Percentiles rank a stretch among this genome's conserved stretches.
Conservation (phyloP, 768 basidiomycete species). For the Calocybe indica region DNA sequence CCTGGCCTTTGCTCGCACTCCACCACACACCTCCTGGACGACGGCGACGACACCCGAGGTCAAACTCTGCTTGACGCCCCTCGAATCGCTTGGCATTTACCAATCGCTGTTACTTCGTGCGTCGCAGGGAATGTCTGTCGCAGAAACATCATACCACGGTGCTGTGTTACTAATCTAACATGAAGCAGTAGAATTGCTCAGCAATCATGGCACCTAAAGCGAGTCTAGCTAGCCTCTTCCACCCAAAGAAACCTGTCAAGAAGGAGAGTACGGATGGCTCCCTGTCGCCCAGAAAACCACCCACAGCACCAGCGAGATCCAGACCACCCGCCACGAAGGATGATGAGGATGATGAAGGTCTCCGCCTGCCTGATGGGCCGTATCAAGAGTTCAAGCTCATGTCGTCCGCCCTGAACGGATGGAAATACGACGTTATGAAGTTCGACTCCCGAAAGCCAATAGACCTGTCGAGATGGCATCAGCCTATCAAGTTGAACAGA, state of each 20-base stretch:
- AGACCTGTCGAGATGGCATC: constrained; percentile 62
- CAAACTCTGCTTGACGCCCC: too few relatives aligned
- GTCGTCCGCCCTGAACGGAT: constrained; percentile 75
- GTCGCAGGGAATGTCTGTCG: constrained; percentile 9
- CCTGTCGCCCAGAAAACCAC: constrained; percentile 31
- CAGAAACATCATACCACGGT: constrained; percentile 6
- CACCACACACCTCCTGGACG: too few relatives aligned
- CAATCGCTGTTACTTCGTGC: constrained; percentile 1
- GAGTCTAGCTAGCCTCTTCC: constrained; percentile 48
- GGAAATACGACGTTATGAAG: constrained; percentile 93
- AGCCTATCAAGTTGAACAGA: constrained; percentile 82
- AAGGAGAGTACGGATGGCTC: constrained; percentile 19
- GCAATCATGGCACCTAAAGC: constrained; percentile 36
- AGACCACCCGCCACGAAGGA: constrained; percentile 31
- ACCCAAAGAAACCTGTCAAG: constrained; percentile 57
- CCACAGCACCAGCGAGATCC: constrained; percentile 32
- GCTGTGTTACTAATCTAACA: constrained; percentile 6
- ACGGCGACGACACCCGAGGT: too few relatives aligned
- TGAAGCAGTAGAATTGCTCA: too few relatives aligned
- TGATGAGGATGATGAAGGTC: constrained; percentile 41
- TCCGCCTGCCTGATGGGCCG: constrained; percentile 58
- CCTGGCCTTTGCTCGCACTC: too few relatives aligned
- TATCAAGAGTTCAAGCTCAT: constrained; percentile 76
- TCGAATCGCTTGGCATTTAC: too few relatives aligned
- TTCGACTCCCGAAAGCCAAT: constrained; percentile 72